Base-by-base conservation (phyloP, 2,329 filamentous ascomycete genomes). In the Neonectria hederae region DNA sequence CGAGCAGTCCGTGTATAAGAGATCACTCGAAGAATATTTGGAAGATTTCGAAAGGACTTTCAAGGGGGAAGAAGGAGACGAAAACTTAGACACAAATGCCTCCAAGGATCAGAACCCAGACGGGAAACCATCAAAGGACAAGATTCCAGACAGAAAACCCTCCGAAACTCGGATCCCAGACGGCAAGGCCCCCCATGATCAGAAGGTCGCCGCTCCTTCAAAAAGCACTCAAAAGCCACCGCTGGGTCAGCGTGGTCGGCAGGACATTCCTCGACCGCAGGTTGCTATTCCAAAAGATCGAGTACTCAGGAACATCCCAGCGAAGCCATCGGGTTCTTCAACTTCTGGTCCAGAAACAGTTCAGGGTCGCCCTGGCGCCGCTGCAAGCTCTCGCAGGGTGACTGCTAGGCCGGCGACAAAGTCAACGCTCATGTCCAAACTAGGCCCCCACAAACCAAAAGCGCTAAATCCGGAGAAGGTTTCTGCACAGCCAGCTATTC, bases 11-110 rank as follows among this genome's bases (percentile, higher is more conserved):
- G 49, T 48, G 3, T 75, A 69, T 54, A 51, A 62, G 5, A 26
- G 54, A 11, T 61, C 67, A 2, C 48, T 75, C 21, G 32, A 72
- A 59, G 66, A 81, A 67, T 22, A 62, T 11, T 38, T 67, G 35
- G 59, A 70, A 66, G 62, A 55, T 59, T 46, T 69, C 40, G 21
- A 70, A 38, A 8, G 62, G 40, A 51, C 59, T 49, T 65, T 61
- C 30, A 61, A 63, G 45, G 58, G 63, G 26, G 62, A 68, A 19
- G 62, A 59, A 7, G 59, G 63, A 57, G 68, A 24, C 59, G 62
- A 66, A n/a, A 46, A 54, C 24, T 21, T 21, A 4, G 52, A 38
- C 3, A 40, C 3, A 2, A 26, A 57, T 43, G 13, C 28, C 38
- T 22, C 11, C 13, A 17, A 22, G 28, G 46, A 30, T 35, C 17